Conservation (phyloP, 2,329 filamentous ascomycete species). For the Apiospora aurea region DNA sequence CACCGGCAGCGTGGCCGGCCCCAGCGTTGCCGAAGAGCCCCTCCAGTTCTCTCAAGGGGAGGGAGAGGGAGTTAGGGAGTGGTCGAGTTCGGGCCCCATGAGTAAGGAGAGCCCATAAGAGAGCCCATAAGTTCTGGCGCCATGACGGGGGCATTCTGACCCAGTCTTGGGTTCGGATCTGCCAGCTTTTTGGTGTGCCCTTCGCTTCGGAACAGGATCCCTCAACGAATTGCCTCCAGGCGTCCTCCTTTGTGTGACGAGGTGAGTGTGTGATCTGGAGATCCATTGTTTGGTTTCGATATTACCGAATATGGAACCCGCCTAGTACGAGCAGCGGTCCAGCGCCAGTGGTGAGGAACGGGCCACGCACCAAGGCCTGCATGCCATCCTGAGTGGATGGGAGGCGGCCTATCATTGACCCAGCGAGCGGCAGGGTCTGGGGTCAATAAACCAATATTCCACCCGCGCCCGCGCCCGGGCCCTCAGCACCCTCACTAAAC, state of each 20-base stretch:
- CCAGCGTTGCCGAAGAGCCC: background rate
- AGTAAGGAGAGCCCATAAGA: background rate
- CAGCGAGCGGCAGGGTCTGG: background rate
- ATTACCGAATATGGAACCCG: conserved; percentile 14
- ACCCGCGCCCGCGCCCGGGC: background rate
- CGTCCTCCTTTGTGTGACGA: background rate
- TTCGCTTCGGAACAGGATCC: background rate
- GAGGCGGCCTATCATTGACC: background rate
- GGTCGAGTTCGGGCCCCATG: too few relatives aligned
- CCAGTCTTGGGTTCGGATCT: conserved; percentile 7
- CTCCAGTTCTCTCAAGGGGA: conserved; percentile 2
- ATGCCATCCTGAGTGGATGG: background rate
- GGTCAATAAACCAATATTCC: conserved; percentile 2
- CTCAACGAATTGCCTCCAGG: background rate
- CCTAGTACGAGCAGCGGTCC: background rate
- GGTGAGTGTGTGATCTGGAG: background rate
- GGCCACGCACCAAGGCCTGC: too few relatives aligned
- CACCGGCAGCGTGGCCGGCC: conserved; percentile 5
- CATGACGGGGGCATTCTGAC: background rate
- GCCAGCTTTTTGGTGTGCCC: background rate
- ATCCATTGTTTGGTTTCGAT: conserved; percentile 22
- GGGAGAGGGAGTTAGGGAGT: too few relatives aligned
- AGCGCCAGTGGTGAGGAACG: too few relatives aligned
- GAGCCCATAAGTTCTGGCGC: conserved; percentile 17
- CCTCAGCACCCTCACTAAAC: background rate